phyloP scores from a whole-genome alignment of 306 rosid species.

The Notholithocarpus densiflorus region DNA sequence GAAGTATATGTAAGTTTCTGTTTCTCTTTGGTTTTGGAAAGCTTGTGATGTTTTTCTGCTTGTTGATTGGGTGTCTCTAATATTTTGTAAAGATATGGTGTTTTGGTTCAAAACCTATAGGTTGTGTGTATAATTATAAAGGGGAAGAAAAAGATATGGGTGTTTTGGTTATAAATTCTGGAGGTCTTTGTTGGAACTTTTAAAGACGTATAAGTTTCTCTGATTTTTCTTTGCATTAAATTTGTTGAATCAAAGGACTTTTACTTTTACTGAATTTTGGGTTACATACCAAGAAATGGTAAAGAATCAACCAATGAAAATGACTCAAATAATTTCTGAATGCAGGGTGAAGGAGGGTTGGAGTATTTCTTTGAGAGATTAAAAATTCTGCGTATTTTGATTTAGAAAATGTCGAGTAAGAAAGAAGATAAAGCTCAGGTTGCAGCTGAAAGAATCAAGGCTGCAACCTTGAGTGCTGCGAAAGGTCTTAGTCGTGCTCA shows the following conservation, averaged over 20 bases:
- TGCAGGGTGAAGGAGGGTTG: constrained; percentile 11
- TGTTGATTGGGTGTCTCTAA: not conserved
- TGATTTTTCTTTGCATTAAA: too few relatives aligned
- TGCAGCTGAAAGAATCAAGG: constrained; percentile 96
- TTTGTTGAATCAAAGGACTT: too few relatives aligned
- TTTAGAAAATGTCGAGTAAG: constrained; percentile 74
- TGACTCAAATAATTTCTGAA: not conserved
- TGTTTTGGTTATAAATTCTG: too few relatives aligned
- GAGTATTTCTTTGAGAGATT: not conserved
- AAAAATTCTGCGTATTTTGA: not conserved
- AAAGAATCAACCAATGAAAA: not conserved
- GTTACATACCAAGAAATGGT: not conserved
- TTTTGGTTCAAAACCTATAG: too few relatives aligned
- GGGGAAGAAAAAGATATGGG: too few relatives aligned
- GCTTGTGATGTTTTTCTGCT: not conserved
- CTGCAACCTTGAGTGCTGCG: constrained; percentile 88
- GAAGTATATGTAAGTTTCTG: not conserved
- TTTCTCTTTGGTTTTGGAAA: not conserved
- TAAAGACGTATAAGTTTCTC: too few relatives aligned
- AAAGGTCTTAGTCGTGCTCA: constrained; percentile 98
- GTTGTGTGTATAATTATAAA: too few relatives aligned
- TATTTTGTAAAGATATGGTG: not conserved
- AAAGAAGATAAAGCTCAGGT: constrained; percentile 95
- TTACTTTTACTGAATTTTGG: too few relatives aligned
- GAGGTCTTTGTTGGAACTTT: too few relatives aligned